Conservation (phyloP, 192 early-diverging fungal species). For the Rhizoclosmatium sp. region DNA sequence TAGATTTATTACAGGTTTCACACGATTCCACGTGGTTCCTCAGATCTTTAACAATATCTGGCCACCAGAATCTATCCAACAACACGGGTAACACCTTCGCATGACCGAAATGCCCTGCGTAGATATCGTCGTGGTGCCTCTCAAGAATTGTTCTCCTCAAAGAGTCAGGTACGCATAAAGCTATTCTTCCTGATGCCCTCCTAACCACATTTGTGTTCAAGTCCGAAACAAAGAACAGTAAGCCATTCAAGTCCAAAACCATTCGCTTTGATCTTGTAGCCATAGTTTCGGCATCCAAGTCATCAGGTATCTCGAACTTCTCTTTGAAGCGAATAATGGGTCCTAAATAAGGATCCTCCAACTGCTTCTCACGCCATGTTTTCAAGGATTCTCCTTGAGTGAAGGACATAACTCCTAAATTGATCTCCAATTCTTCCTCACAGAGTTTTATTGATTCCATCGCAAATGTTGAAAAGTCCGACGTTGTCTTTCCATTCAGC, state of each 20-base stretch:
- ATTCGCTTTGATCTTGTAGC: not conserved
- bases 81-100: not conserved
- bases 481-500: not conserved
- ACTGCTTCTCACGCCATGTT: not conserved
- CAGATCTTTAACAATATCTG: not conserved
- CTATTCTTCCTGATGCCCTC: not conserved
- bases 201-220: not conserved
- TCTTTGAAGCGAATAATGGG: not conserved
- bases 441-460: not conserved
- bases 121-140: constrained; percentile 1
- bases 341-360: not conserved
- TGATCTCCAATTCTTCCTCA: not conserved
- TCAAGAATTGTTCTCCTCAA: not conserved
- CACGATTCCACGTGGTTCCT: constrained; percentile 5
- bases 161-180: constrained; percentile 13
- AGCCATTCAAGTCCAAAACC: not conserved
- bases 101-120: not conserved
- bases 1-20: not conserved
- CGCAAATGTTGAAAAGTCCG: not conserved
- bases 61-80: constrained; percentile 17
- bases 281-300: not conserved
- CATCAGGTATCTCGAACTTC: not conserved
- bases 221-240: not conserved
- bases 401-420: not conserved
- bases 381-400: not conserved